These are phyloP conservation scores for Melanopsichium pennsylvanicum DNA, from an alignment of 1,284 basidiomycete genomes.

Conservation along the genomic window DNA sequence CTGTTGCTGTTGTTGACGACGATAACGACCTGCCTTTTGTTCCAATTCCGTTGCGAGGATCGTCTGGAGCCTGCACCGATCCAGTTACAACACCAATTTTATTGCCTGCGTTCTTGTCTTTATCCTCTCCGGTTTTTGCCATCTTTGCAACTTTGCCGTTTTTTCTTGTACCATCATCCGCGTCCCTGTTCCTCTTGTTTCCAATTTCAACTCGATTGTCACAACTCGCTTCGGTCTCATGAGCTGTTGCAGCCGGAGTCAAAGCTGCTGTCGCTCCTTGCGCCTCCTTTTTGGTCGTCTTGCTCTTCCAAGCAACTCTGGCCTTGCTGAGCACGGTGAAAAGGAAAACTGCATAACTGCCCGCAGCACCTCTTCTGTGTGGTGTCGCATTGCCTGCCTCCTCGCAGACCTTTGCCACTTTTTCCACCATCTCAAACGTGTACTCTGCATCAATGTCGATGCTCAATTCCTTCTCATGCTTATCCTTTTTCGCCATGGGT, in stretches of 20 bases:
- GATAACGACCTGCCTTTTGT: too few species aligned
- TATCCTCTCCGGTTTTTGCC: background rate
- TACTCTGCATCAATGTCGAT: constrained; percentile 44
- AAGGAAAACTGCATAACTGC: constrained; percentile 46
- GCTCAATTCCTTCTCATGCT: constrained; percentile 17
- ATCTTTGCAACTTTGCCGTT: too few species aligned
- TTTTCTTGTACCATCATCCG: too few species aligned
- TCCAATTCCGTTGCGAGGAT: too few species aligned
- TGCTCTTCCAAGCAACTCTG: constrained; percentile 25
- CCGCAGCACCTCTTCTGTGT: constrained; percentile 42
- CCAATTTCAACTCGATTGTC: too few species aligned
- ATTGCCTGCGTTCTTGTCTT: too few species aligned
- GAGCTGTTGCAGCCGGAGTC: too few species aligned
- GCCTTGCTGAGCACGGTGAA: constrained; percentile 41
- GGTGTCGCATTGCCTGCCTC: constrained; percentile 44
- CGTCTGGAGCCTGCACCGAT: too few species aligned
- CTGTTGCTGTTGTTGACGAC: background rate
- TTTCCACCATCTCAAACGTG: constrained; percentile 45
- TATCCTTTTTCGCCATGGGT: constrained; percentile 1
- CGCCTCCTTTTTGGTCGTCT: constrained; percentile 11
- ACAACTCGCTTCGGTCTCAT: too few species aligned
- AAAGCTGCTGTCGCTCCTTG: background rate
- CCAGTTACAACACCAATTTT: too few species aligned
- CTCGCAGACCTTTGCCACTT: constrained; percentile 40
- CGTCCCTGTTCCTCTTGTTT: too few species aligned